phyloP scores from a whole-genome alignment of 768 basidiomycete species.

The Boletales sp. region DNA sequence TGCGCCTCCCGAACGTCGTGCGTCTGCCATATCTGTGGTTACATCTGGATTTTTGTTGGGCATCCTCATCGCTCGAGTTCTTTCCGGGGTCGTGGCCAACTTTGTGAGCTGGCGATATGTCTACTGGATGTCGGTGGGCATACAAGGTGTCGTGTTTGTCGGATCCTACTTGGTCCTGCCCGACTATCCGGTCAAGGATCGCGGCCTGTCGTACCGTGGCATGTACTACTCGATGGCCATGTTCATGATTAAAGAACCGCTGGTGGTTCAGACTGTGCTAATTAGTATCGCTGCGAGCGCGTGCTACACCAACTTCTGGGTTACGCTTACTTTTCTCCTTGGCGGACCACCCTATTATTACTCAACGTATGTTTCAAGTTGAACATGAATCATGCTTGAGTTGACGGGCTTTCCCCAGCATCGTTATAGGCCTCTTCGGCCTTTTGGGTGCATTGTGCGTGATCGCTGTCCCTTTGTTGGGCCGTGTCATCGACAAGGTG shows the following conservation, averaged over 20 bases:
- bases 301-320: constrained; percentile 60
- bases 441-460: constrained; percentile 68
- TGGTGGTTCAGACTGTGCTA: constrained; percentile 63
- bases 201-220: constrained; percentile 54
- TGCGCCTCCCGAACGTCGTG: constrained; percentile 67
- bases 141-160: constrained; percentile 54
- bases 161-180: constrained; percentile 62
- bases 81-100: constrained; percentile 69
- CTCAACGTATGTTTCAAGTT: constrained; percentile 45
- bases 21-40: constrained; percentile 70
- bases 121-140: constrained; percentile 70
- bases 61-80: constrained; percentile 66
- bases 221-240: constrained; percentile 74
- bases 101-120: constrained; percentile 67
- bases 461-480: constrained; percentile 62
- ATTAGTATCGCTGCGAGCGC: constrained; percentile 55
- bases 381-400: background rate
- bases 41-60: constrained; percentile 66
- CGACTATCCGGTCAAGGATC: constrained; percentile 75
- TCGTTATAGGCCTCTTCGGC: constrained; percentile 66
- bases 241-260: constrained; percentile 69
- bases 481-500: constrained; percentile 60
- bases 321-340: constrained; percentile 75
- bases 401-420: constrained; percentile 19
- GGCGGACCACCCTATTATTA: constrained; percentile 70